Percentiles rank a stretch among this genome's conserved stretches.
These are phyloP conservation scores for Arachis monticola DNA, from an alignment of 331 rosid genomes.

Conservation along the genomic window DNA sequence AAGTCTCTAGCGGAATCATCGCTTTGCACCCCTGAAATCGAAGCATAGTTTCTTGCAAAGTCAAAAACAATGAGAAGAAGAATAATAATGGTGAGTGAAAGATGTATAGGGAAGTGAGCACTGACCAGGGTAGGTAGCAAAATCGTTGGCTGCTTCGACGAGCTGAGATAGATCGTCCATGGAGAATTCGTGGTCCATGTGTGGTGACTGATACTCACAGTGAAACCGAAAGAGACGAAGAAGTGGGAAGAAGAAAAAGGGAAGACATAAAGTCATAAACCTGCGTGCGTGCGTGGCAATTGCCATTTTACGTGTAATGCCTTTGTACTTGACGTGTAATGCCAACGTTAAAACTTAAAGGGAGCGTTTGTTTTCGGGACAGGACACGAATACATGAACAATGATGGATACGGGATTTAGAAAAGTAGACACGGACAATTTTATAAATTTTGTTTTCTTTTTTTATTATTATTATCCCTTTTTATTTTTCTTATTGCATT, in stretches of 20 bases:
- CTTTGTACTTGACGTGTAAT: too few relatives aligned
- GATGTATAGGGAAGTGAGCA: conserved; percentile 16
- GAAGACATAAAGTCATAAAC: neutral
- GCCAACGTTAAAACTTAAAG: too few relatives aligned
- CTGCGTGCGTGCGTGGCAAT: conserved; percentile 45
- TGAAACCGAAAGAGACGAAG: neutral
- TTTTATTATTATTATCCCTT: too few relatives aligned
- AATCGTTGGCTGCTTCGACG: conserved; percentile 47
- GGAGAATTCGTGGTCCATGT: conserved; percentile 30
- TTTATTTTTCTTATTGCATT: too few relatives aligned
- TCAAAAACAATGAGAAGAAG: neutral
- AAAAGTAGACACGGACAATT: too few relatives aligned
- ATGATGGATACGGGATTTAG: too few relatives aligned
- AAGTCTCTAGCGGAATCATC: conserved; percentile 72
- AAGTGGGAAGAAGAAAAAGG: neutral
- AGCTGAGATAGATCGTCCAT: conserved; percentile 45
- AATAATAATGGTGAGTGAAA: neutral
- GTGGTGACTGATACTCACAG: neutral
- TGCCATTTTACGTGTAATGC: conserved; percentile 38
- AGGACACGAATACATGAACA: too few relatives aligned
- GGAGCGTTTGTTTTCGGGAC: too few relatives aligned
- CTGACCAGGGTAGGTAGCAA: conserved; percentile 48
- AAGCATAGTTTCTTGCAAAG: neutral
- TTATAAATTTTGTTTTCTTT: too few relatives aligned
- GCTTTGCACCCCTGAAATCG: conserved; percentile 61